phyloP scores from a whole-genome alignment of 345 rosid species.

The Aquilaria malaccensis region DNA sequence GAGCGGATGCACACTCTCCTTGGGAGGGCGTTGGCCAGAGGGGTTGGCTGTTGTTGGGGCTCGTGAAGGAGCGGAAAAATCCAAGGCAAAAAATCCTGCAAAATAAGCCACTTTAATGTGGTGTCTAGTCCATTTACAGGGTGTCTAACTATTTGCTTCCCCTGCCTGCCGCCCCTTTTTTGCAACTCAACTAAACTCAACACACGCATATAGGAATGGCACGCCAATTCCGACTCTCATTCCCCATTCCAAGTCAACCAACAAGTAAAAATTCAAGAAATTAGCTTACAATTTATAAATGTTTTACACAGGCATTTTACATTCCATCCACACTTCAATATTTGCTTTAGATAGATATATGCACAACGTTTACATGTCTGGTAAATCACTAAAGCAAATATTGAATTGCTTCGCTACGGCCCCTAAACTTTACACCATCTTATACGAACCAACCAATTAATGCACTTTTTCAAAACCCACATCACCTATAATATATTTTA shows the following conservation, averaged over 20 bases:
- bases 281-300: not conserved
- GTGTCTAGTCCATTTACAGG: slow-evolving; percentile 4
- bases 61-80: too few species aligned
- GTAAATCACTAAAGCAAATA: slow-evolving; percentile 13
- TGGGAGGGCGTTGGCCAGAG: too few species aligned
- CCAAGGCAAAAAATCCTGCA: not conserved
- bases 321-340: slow-evolving; percentile 13
- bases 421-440: not conserved
- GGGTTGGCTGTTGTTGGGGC: too few species aligned
- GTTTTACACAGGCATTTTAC: not conserved
- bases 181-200: too few species aligned
- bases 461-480: not conserved
- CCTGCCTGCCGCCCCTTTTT: too few species aligned
- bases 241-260: too few species aligned
- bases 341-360: slow-evolving; percentile 16
- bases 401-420: slow-evolving; percentile 12
- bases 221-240: too few species aligned
- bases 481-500: too few species aligned
- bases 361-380: slow-evolving; percentile 5
- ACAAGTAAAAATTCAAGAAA: not conserved
- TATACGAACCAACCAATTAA: not conserved
- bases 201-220: too few species aligned
- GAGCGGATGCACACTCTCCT: too few species aligned
- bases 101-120: not conserved
- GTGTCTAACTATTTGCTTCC: not conserved